Conservation (phyloP, 331 rosid species). For the Stylosanthes scabra region DNA sequence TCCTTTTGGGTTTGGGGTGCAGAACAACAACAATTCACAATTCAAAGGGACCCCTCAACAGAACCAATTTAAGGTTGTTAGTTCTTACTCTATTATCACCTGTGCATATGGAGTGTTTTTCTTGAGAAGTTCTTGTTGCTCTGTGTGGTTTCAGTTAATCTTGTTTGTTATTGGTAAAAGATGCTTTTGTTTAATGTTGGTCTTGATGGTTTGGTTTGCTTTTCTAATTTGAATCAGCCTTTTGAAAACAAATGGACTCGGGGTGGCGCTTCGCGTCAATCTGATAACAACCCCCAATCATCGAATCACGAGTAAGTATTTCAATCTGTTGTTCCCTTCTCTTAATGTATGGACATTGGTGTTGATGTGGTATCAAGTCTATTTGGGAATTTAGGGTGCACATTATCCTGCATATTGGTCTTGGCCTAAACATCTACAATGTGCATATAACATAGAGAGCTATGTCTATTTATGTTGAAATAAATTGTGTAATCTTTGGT, state of each 20-base stretch:
- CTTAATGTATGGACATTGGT: conserved; percentile 13
- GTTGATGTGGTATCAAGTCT: conserved; percentile 19
- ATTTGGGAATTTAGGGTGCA: neutral
- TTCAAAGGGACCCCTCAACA: conserved; percentile 43
- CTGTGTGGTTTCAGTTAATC: neutral
- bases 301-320: conserved; percentile 67
- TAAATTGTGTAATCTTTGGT: neutral
- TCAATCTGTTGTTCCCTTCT: conserved; percentile 19
- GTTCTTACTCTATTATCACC: conserved; percentile 26
- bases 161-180: conserved; percentile 5
- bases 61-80: conserved; percentile 59
- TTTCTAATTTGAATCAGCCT: conserved; percentile 54
- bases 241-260: conserved; percentile 84
- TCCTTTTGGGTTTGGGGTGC: conserved; percentile 87
- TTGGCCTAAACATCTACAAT: conserved; percentile 1
- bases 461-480: neutral
- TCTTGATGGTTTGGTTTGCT: conserved; percentile 43
- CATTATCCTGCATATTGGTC: neutral
- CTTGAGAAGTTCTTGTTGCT: neutral
- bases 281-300: conserved; percentile 59
- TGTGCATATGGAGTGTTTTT: conserved; percentile 21
- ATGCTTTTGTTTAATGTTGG: conserved; percentile 9
- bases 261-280: conserved; percentile 40
- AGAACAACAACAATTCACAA: conserved; percentile 52
- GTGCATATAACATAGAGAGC: neutral